phyloP scores from a whole-genome alignment of 495 filamentous ascomycete genomes.

The Diplogelasinospora grovesii region DNA sequence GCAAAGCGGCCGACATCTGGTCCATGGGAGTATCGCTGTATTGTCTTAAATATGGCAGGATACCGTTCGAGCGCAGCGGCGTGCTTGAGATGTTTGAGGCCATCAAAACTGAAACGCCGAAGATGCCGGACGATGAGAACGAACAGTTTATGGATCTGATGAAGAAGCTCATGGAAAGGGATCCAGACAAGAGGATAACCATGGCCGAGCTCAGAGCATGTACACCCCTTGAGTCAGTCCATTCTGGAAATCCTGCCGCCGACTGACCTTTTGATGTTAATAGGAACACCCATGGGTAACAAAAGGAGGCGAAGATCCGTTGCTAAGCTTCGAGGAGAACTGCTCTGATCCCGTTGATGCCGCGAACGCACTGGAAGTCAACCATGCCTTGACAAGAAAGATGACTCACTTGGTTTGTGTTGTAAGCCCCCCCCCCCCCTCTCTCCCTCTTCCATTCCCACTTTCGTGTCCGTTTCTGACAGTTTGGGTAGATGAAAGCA shows the following conservation, averaged over 20 bases:
- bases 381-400: slow-evolving; percentile 81
- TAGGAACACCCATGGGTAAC: slow-evolving; percentile 96
- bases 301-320: slow-evolving; percentile 66
- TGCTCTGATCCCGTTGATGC: slow-evolving; percentile 68
- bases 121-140: slow-evolving; percentile 49
- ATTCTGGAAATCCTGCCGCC: too few species aligned
- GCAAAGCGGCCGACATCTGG: slow-evolving; percentile 92
- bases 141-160: slow-evolving; percentile 63
- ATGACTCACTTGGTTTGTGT: slow-evolving; percentile 78
- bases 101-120: slow-evolving; percentile 59
- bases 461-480: slow-evolving; percentile 7
- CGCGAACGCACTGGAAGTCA: slow-evolving; percentile 84
- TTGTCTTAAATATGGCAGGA: slow-evolving; percentile 78
- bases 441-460: background rate
- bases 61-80: slow-evolving; percentile 74
- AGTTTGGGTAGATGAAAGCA: slow-evolving; percentile 68
- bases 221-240: too few species aligned
- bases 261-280: background rate
- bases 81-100: slow-evolving; percentile 85
- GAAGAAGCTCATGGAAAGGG: slow-evolving; percentile 62
- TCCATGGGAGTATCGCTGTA: slow-evolving; percentile 97
- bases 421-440: slow-evolving; percentile 52
- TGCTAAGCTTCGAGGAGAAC: slow-evolving; percentile 81
- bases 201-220: slow-evolving; percentile 75
- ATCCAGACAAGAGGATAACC: slow-evolving; percentile 69